Evolutionary conservation across 2,329 filamentous ascomycete species (phyloP).

Genomic region (Microdochium nivale): DNA sequence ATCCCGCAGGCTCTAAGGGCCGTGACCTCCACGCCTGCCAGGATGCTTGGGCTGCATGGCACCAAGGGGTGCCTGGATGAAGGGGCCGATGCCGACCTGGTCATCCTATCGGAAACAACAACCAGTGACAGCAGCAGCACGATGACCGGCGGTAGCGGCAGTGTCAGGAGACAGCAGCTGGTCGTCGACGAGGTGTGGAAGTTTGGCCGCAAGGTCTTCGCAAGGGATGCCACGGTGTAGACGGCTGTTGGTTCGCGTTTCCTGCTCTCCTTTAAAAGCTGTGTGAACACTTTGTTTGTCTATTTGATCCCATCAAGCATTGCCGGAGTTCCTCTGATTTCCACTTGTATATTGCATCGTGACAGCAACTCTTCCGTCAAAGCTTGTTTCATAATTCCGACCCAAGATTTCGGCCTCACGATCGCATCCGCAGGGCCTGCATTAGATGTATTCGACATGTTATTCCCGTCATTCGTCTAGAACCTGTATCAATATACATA

Average conservation of each 20-base stretch:
- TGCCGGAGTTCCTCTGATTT: too few species aligned
- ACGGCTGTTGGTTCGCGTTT: too few species aligned
- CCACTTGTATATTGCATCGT: too few species aligned
- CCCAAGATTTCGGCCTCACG: too few species aligned
- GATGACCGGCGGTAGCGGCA: neutral
- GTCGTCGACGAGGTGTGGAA: conserved; percentile 74
- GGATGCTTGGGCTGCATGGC: conserved; percentile 61
- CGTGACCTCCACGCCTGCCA: conserved; percentile 69
- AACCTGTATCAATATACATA: neutral
- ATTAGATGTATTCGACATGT: neutral
- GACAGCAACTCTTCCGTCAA: too few species aligned
- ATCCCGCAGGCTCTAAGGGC: conserved; percentile 62
- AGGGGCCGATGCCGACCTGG: conserved; percentile 61
- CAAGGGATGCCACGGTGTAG: neutral
- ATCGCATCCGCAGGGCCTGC: too few species aligned
- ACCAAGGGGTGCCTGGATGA: conserved; percentile 57
- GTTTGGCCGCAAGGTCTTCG: conserved; percentile 52
- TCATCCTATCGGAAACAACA: conserved; percentile 53
- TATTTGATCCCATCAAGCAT: too few species aligned
- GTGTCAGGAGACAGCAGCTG: conserved; percentile 23
- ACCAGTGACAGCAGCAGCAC: conserved; percentile 32
- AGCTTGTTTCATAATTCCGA: too few species aligned
- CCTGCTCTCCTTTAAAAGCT: too few species aligned
- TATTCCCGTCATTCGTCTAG: neutral
- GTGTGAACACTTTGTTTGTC: too few species aligned